Percentiles rank a stretch among this genome's conserved stretches.
phyloP scores from a whole-genome alignment of 2,329 filamentous ascomycete species.

The Penicillium sp. region DNA sequence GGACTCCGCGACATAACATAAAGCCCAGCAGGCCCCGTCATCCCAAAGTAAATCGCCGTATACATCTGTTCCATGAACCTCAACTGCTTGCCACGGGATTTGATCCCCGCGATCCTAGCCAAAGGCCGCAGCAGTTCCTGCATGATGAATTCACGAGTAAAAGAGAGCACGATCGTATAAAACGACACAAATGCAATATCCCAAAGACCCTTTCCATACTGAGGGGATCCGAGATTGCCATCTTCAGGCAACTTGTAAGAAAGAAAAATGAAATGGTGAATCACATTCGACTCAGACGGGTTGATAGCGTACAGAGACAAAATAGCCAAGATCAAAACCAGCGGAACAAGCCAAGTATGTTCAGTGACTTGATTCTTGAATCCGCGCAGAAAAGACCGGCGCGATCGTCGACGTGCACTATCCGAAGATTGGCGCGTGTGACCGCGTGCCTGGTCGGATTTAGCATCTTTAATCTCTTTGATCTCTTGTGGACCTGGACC shows the following conservation, averaged over 20 bases:
- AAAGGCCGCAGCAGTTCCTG: constrained; percentile 76
- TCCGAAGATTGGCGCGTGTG: background rate
- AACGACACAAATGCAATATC: constrained; percentile 82
- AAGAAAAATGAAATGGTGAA: constrained; percentile 78
- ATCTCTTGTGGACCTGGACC: too few species aligned
- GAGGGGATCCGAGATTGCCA: constrained; percentile 42
- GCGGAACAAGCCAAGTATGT: constrained; percentile 65
- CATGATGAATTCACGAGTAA: constrained; percentile 93
- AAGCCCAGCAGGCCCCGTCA: constrained; percentile 75
- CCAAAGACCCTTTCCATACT: constrained; percentile 82
- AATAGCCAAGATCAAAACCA: constrained; percentile 63
- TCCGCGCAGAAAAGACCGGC: constrained; percentile 21
- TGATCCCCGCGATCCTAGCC: constrained; percentile 65
- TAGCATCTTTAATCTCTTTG: background rate
- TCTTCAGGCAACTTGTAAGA: constrained; percentile 67
- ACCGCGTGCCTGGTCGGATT: too few species aligned
- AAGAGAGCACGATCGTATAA: constrained; percentile 81
- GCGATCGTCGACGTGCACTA: background rate
- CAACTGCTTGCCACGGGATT: constrained; percentile 69
- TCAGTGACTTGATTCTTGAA: constrained; percentile 32
- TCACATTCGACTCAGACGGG: constrained; percentile 70
- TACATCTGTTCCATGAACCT: constrained; percentile 95
- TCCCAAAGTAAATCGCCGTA: constrained; percentile 79
- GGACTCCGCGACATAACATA: constrained; percentile 87
- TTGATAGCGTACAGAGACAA: constrained; percentile 67